These are phyloP conservation scores for Suillus alpinus DNA, from an alignment of 768 basidiomycete genomes.

Conservation along the genomic window DNA sequence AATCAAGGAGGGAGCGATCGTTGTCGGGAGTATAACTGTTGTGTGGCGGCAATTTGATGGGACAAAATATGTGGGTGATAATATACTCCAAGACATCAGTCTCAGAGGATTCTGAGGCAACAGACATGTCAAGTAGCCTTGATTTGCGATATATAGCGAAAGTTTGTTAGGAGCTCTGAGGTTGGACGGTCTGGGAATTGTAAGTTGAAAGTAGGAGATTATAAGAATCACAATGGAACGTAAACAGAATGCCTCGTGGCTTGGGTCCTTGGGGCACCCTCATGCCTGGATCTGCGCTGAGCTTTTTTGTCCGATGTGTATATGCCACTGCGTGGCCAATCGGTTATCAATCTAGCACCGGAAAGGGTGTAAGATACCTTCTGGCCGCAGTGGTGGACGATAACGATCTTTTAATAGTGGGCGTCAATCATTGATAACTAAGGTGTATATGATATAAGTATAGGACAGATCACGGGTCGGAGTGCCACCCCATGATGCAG, in stretches of 20 bases:
- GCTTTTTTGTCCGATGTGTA: background rate
- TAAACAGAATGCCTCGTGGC: background rate
- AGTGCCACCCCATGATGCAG: no score
- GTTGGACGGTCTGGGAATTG: background rate
- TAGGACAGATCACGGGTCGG: no score
- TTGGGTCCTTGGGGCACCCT: background rate
- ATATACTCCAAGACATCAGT: constrained; percentile 4
- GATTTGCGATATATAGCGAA: background rate
- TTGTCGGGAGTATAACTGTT: constrained; percentile 20
- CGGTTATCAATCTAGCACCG: background rate
- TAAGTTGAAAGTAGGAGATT: background rate
- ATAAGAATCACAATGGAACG: background rate
- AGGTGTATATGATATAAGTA: no score
- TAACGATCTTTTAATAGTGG: no score
- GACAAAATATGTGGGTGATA: constrained; percentile 12
- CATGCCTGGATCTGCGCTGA: background rate
- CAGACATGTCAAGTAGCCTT: background rate
- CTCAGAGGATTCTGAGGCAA: background rate
- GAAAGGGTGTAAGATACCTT: no score
- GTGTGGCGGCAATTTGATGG: constrained; percentile 13
- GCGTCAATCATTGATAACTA: no score
- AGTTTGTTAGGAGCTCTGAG: background rate
- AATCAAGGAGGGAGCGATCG: constrained; percentile 22
- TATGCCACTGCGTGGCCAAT: background rate
- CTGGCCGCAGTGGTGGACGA: no score